Conservation (phyloP, 1,139 yeast species). For the Pichia sp. region DNA sequence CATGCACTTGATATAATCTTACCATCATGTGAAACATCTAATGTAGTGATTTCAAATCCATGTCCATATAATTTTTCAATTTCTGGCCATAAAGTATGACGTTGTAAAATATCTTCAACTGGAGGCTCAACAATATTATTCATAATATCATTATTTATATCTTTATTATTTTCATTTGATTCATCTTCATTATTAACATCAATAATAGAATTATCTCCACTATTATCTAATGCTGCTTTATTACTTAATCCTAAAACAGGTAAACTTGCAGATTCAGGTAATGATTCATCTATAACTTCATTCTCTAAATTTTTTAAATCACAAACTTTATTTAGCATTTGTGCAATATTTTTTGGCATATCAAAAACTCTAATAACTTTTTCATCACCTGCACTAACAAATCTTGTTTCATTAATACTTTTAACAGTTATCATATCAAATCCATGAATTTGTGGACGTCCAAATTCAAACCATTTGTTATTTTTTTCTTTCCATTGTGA, state of each 20-base stretch:
- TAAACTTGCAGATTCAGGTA: conserved; percentile 79
- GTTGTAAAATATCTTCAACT: conserved; percentile 80
- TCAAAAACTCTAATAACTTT: conserved; percentile 86
- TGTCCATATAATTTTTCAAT: conserved; percentile 92
- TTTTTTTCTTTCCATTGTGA: conserved; percentile 46
- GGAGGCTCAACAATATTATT: conserved; percentile 57
- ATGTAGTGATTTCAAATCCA: conserved; percentile 86
- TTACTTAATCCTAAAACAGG: conserved; percentile 95
- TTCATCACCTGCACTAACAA: conserved; percentile 95
- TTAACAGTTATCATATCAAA: conserved; percentile 90
- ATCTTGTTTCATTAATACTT: conserved; percentile 52
- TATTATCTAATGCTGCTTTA: conserved; percentile 54
- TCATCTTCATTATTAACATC: conserved; percentile 36
- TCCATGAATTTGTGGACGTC: conserved; percentile 97
- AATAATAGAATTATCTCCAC: conserved; percentile 37
- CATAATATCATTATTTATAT: conserved; percentile 41
- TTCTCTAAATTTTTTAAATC: conserved; percentile 23
- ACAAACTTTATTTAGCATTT: conserved; percentile 51
- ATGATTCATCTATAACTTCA: conserved; percentile 29
- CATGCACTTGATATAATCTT: conserved; percentile 81
- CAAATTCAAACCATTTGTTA: conserved; percentile 80
- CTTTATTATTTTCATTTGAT: conserved; percentile 32
- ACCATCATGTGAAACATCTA: conserved; percentile 67
- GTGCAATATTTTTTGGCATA: conserved; percentile 76
- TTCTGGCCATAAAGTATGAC: conserved; percentile 93